Percentiles rank a stretch among this genome's conserved stretches.
Evolutionary conservation across 75 land plant species (phyloP).

Genomic region (Pinus taeda): DNA sequence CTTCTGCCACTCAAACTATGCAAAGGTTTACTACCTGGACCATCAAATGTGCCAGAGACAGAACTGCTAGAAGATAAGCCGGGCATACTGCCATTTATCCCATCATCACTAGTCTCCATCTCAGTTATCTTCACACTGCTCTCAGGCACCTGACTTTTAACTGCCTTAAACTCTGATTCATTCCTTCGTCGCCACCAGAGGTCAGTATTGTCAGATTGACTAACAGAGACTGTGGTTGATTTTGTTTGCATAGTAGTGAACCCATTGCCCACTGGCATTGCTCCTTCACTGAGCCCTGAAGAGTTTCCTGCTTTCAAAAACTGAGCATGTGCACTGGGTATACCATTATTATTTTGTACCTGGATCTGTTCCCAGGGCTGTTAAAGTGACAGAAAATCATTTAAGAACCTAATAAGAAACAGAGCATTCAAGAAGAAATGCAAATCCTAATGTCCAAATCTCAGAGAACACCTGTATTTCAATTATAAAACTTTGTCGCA

Average conservation of each 20-base stretch:
- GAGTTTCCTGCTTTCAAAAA: not conserved
- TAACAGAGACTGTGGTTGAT: not conserved
- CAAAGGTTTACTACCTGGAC: not conserved
- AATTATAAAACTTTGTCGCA: not conserved
- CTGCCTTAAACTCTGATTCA: not conserved
- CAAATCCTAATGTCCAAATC: not conserved
- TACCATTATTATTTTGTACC: constrained; percentile 10
- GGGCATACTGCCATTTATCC: not conserved
- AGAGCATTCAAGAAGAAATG: not conserved
- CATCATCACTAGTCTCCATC: constrained; percentile 27
- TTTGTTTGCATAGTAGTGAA: not conserved
- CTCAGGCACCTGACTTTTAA: not conserved
- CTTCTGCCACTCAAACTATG: constrained; percentile 4
- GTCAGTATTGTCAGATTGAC: constrained; percentile 9
- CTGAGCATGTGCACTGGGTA: constrained; percentile 5
- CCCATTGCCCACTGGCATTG: not conserved
- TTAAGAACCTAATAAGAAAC: not conserved
- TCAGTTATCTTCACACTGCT: constrained; percentile 35
- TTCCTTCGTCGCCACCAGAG: constrained; percentile 45
- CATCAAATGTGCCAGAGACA: not conserved
- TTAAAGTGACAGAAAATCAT: not conserved
- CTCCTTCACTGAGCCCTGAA: not conserved
- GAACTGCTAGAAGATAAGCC: not conserved
- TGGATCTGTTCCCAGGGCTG: constrained; percentile 47
- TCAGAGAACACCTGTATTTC: not conserved